A percentile compares a stretch with the other conserved stretches of the same genome.
These are phyloP conservation scores for Cyclotella sp. DNA, from an alignment of 108 stramenopile species.

Conservation along the genomic window DNA sequence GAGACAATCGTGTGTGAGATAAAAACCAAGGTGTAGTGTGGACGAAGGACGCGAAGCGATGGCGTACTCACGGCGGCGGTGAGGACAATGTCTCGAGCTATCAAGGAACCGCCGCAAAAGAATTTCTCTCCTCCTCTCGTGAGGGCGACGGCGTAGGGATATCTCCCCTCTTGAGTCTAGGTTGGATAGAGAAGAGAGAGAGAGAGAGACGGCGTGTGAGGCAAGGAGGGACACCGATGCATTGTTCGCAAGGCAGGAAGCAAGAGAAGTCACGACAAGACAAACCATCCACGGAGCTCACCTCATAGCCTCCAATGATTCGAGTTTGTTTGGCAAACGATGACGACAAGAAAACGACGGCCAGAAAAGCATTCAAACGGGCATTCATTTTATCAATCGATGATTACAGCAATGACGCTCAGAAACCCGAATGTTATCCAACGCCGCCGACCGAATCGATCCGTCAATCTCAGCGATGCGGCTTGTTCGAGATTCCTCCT, in stretches of 20 bases:
- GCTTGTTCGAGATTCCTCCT: too few species aligned
- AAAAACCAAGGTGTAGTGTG: too few species aligned
- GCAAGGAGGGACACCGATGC: too few species aligned
- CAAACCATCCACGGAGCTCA: not conserved
- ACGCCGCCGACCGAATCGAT: too few species aligned
- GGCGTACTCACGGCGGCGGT: slow-evolving; percentile 19
- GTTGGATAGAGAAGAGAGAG: not conserved
- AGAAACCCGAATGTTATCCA: too few species aligned
- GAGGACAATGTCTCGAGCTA: slow-evolving; percentile 17
- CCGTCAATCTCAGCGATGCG: too few species aligned
- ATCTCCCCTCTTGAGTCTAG: not conserved
- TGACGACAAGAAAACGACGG: not conserved
- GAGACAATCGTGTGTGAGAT: too few species aligned
- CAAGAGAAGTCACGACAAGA: not conserved
- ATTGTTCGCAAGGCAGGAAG: too few species aligned
- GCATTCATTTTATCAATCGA: not conserved
- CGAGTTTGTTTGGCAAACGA: slow-evolving; percentile 2
- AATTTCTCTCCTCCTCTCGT: slow-evolving; percentile 9
- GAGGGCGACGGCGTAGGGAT: slow-evolving; percentile 32
- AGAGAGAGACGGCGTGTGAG: not conserved
- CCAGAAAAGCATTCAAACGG: not conserved
- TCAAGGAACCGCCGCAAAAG: slow-evolving; percentile 60
- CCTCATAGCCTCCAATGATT: slow-evolving; percentile 9
- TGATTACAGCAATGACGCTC: not conserved
- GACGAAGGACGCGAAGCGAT: not conserved